Percentiles rank a stretch among this genome's conserved stretches.
phyloP scores from a whole-genome alignment of 2,329 filamentous ascomycete genomes.

The Fragosphaeria purpurea region DNA sequence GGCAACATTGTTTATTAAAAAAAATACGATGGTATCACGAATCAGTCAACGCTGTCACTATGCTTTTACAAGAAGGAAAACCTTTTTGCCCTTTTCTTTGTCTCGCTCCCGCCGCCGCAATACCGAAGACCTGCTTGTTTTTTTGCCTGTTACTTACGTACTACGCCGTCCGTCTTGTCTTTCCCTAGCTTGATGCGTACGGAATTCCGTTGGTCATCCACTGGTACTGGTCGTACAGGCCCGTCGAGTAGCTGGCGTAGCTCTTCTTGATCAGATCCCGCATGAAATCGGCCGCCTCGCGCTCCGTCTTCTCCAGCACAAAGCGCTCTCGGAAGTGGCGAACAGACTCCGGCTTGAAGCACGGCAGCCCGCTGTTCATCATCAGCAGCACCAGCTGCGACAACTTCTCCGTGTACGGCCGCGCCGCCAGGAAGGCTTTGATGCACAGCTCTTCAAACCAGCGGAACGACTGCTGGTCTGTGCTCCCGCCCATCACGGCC shows the following conservation, averaged over 20 bases:
- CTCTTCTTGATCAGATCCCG: constrained; percentile 81
- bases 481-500: constrained; percentile 91
- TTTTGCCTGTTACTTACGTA: too few species aligned
- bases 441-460: constrained; percentile 96
- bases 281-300: constrained; percentile 93
- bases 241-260: constrained; percentile 81
- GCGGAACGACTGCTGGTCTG: constrained; percentile 76
- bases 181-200: constrained; percentile 13
- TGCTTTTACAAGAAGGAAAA: too few species aligned
- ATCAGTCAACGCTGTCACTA: too few species aligned
- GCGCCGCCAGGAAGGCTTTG: constrained; percentile 83
- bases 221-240: constrained; percentile 97
- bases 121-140: too few species aligned
- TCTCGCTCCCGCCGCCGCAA: too few species aligned
- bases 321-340: constrained; percentile 88
- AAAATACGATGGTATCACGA: too few species aligned
- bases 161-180: background rate
- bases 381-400: constrained; percentile 85
- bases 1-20: too few species aligned
- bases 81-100: too few species aligned
- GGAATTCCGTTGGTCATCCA: constrained; percentile 17
- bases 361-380: constrained; percentile 92
- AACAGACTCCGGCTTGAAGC: constrained; percentile 94
- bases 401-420: constrained; percentile 81
- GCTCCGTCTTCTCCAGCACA: constrained; percentile 80